These are phyloP conservation scores for Kalmanozyma brasiliensis DNA, from an alignment of 1,284 basidiomycete genomes.

Conservation along the genomic window DNA sequence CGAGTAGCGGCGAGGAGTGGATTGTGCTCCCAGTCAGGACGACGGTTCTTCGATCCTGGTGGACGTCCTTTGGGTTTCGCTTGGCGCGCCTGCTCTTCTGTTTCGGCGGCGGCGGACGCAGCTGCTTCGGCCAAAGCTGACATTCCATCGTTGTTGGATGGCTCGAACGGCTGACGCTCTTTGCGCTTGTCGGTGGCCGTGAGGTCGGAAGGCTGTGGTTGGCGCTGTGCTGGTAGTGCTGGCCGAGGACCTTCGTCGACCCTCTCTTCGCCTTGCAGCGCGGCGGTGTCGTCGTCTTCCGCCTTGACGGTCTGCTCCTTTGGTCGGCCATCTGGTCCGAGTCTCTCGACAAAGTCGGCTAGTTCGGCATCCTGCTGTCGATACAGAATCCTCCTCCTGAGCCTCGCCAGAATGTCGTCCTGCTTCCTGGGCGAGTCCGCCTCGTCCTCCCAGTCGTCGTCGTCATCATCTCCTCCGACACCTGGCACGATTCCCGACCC, in stretches of 20 bases:
- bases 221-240: conserved; percentile 8
- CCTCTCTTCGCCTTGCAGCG: neutral
- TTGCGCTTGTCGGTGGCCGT: conserved; percentile 45
- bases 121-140: conserved; percentile 32
- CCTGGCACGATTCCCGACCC: conserved; percentile 21
- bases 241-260: conserved; percentile 27
- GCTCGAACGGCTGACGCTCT: conserved; percentile 41
- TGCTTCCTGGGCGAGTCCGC: conserved; percentile 22
- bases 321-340: conserved; percentile 25
- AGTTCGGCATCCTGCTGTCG: conserved; percentile 43
- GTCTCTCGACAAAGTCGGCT: conserved; percentile 36
- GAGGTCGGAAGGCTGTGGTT: neutral
- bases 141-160: conserved; percentile 24
- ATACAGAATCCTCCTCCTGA: conserved; percentile 42
- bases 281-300: conserved; percentile 1
- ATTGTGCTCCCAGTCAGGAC: conserved; percentile 44
- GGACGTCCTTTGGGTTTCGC: conserved; percentile 35
- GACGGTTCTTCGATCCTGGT: conserved; percentile 33
- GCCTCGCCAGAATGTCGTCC: conserved; percentile 38
- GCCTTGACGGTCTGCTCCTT: conserved; percentile 4
- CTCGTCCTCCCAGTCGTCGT: conserved; percentile 29
- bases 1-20: conserved; percentile 24
- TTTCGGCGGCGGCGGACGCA: conserved; percentile 20
- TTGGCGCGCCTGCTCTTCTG: conserved; percentile 16
- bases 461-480: conserved; percentile 14